Evolutionary conservation across 768 basidiomycete species (phyloP).

Genomic region (Gloeopeniophorella convolvens): DNA sequence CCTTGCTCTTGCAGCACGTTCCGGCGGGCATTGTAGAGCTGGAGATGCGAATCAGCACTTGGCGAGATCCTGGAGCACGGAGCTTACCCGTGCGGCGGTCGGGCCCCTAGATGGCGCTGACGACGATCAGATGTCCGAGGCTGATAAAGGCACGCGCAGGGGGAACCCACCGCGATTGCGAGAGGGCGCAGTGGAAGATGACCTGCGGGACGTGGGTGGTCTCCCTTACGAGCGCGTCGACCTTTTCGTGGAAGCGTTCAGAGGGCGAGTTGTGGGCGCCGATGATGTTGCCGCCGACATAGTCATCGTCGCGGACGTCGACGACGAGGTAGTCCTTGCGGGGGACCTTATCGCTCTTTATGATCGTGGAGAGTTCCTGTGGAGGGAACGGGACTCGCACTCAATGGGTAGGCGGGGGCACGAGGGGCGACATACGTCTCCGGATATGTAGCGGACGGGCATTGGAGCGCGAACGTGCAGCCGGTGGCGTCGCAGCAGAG

Average conservation of each 20-base stretch:
- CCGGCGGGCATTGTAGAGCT: constrained; percentile 57
- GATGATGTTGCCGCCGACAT: constrained; percentile 71
- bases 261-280: constrained; percentile 60
- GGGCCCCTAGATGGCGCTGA: constrained; percentile 49
- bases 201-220: constrained; percentile 56
- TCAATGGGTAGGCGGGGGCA: background rate
- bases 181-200: constrained; percentile 75
- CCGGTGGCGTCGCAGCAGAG: no score
- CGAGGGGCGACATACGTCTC: constrained; percentile 30
- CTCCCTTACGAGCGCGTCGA: constrained; percentile 52
- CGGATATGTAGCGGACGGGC: constrained; percentile 34
- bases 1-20: constrained; percentile 44
- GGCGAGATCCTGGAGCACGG: background rate
- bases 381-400: constrained; percentile 1
- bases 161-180: constrained; percentile 61
- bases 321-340: constrained; percentile 68
- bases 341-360: constrained; percentile 56
- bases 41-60: constrained; percentile 1
- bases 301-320: constrained; percentile 84
- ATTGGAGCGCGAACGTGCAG: no score
- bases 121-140: background rate
- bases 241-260: constrained; percentile 44
- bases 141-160: background rate
- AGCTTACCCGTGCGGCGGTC: constrained; percentile 62
- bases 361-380: constrained; percentile 63